Base-by-base conservation (phyloP, 2,329 filamentous ascomycete species). In the Fusarium scirpi region DNA sequence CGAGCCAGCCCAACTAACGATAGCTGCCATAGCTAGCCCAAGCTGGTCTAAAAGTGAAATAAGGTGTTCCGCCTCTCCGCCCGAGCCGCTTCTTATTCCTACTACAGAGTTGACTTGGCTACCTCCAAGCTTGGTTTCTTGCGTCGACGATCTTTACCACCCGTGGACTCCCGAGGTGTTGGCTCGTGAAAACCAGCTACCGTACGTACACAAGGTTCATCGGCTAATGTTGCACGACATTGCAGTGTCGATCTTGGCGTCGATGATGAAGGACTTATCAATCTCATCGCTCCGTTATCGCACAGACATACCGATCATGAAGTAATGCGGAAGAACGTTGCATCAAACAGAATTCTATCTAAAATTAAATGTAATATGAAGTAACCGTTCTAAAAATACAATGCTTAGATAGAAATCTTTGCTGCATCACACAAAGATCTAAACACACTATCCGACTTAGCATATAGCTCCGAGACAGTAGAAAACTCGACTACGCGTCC, bases 401-500 rank as follows among this genome's bases (percentile, higher is more conserved):
- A n/a, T 47, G 8, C 11, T 32, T 24, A 47, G 8, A 63, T 34
- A 4, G 60, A 56, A 22, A 69, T 56, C 24, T 48, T 69, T 9
- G 65, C 52, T 3, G 60, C 65, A 46, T 69, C 65, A 4, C 65
- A 69, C 4, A 69, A 34, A 12, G 49, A 68, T 47, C 60, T 60
- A 11, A 69, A 69, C 4, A 69, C 11, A 24, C 60, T 69, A 10
- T 8, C 29, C 3, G 29, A 8, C 20, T 40, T 65, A 8, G 34
- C 9, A 41, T 55, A 69, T 5, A 69, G 32, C 2, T 44, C 34
- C 3, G 48, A 49, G 12, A 69, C 65, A 5, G 48, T 41, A n/a
- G 54, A 70, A 46, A 65, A 72, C 46, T 72, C 70, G 1, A 65
- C 66, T 4, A 72, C 66, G n/a, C 24, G 58, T 5, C 70, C 70